These are phyloP conservation scores for Linanthus parryae DNA, from an alignment of 148 eudicot species.

Conservation along the genomic window DNA sequence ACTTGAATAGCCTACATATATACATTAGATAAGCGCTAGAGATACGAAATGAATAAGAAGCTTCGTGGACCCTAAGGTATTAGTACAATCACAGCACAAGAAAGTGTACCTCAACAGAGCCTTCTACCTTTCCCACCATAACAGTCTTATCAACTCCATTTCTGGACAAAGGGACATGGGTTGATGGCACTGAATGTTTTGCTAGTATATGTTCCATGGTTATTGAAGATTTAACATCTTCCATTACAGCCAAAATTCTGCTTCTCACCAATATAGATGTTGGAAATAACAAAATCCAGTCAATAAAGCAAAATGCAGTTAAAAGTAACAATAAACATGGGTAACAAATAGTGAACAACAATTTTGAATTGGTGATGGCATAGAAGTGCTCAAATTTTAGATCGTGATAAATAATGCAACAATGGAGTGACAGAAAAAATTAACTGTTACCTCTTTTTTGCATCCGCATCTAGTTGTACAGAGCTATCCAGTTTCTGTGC, in stretches of 20 bases:
- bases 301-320: too few species aligned
- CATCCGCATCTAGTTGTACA: conserved; percentile 40
- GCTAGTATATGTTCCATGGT: conserved; percentile 41
- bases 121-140: conserved; percentile 71
- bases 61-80: too few species aligned
- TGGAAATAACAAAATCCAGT: neutral
- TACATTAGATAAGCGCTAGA: conserved; percentile 5
- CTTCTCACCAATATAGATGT: conserved; percentile 12
- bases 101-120: conserved; percentile 57
- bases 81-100: too few species aligned
- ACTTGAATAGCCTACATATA: conserved; percentile 74
- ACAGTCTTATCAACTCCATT: conserved; percentile 35
- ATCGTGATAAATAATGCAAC: neutral
- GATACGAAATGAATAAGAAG: too few species aligned
- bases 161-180: conserved; percentile 30
- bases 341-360: too few species aligned
- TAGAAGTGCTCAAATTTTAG: too few species aligned
- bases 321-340: too few species aligned
- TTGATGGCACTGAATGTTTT: conserved; percentile 38
- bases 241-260: conserved; percentile 58
- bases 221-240: conserved; percentile 57
- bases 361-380: too few species aligned
- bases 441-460: conserved; percentile 48
- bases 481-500: conserved; percentile 8
- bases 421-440: neutral